Percentiles rank a stretch among this genome's conserved stretches.
Conservation (phyloP, 495 filamentous ascomycete genomes). For the Trypethelium eluteriae region DNA sequence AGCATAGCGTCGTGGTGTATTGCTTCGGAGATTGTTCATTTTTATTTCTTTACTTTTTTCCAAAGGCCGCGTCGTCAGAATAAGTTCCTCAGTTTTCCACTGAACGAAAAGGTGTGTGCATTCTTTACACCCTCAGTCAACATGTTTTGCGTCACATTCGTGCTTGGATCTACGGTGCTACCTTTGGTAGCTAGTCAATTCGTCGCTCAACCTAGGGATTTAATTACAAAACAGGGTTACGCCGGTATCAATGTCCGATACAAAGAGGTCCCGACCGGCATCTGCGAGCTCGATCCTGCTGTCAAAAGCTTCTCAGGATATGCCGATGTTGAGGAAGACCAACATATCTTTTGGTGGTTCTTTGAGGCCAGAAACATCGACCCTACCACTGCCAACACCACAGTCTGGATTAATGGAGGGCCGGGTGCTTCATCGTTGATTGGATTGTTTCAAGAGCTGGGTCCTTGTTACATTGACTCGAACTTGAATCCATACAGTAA, state of each 20-base stretch:
- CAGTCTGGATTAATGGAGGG: slow-evolving; percentile 57
- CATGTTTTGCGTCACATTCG: neutral
- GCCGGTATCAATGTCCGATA: slow-evolving; percentile 46
- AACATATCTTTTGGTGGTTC: slow-evolving; percentile 63
- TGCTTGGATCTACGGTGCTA: neutral
- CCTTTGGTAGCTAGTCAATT: slow-evolving; percentile 41
- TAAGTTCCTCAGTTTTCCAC: neutral
- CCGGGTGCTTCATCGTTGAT: slow-evolving; percentile 56
- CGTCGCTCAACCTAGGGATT: slow-evolving; percentile 47
- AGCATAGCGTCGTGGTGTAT: neutral
- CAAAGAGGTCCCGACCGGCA: slow-evolving; percentile 54
- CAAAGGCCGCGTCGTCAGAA: no score
- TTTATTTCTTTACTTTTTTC: no score
- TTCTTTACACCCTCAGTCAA: neutral
- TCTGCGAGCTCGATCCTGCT: slow-evolving; percentile 57
- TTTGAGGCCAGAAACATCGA: slow-evolving; percentile 52
- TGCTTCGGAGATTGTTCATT: neutral
- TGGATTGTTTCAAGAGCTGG: slow-evolving; percentile 54
- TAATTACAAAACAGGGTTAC: slow-evolving; percentile 47
- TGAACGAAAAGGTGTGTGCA: neutral
- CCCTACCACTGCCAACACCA: slow-evolving; percentile 48
- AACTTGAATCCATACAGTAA: slow-evolving; percentile 48
- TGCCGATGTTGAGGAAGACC: slow-evolving; percentile 51
- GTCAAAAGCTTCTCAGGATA: slow-evolving; percentile 63
- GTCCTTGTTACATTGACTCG: slow-evolving; percentile 51